Evolutionary conservation across 2,329 filamentous ascomycete genomes (phyloP), one percentile per base, ranked within the genome.

Genomic region (Ascocoryne sarcoides): DNA sequence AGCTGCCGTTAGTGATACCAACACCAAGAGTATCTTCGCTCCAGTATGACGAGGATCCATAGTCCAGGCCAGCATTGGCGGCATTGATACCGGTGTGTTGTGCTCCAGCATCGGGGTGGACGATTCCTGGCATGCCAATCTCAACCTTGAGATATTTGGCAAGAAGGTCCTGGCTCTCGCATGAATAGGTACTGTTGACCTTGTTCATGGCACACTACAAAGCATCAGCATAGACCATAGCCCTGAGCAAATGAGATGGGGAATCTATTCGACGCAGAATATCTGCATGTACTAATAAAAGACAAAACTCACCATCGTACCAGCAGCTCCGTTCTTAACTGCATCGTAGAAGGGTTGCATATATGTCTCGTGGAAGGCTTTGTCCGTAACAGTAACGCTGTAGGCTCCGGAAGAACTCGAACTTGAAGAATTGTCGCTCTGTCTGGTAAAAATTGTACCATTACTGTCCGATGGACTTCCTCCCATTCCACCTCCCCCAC

Each of bases 131-230:
- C 19, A 45, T 30, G 14, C 43, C 43, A 35, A 45, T 29, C 38
- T 45, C 43, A 12, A 21, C 36, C 61, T 41, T 73, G 70, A 44
- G 37, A 17, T 44, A 39, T 7, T 36, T 39, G 3, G 21, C 39
- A 14, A 45, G 38, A 10, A 42, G 29, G 15, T 42, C 42, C 9
- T 44, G 37, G 16, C 19, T 44, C 18, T 44, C 42, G 23, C 37
- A 43, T 14, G 35, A 38, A 19, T 38, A 32, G 3, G 26, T 34
- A 18, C 40, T 33, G 16, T 39, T 39, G 15, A 73, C 37, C 39
- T 58, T 56, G 53, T 84, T 79, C 51, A 92, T 92, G 1, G 79
- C 76, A 59, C 84, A 87, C 86, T n/a, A n/a, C n/a, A n/a, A n/a
- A n/a, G n/a, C n/a, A n/a, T n/a, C n/a, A n/a, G n/a, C n/a, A n/a